phyloP scores from a whole-genome alignment of 495 filamentous ascomycete species.

The Aspergillus diversus region DNA sequence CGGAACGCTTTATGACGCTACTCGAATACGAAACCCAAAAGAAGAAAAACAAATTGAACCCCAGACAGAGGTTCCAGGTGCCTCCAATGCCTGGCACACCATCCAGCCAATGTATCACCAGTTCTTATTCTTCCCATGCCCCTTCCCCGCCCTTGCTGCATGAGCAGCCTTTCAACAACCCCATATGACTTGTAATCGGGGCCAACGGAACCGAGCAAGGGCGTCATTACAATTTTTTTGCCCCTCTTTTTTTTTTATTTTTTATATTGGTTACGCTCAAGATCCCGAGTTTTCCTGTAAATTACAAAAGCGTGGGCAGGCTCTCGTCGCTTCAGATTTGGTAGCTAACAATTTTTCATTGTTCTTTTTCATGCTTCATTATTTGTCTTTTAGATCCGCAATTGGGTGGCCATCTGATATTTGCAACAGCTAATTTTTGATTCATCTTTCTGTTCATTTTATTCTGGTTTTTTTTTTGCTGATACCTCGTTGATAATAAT shows the following conservation, averaged over 20 bases:
- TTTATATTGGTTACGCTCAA: conserved; percentile 9
- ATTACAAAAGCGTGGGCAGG: conserved; percentile 52
- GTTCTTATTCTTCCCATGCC: not conserved
- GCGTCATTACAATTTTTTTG: not conserved
- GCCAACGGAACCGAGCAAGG: conserved; percentile 3
- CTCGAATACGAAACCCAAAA: not conserved
- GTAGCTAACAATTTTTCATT: conserved; percentile 11
- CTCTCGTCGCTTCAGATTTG: conserved; percentile 32
- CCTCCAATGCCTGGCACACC: not conserved
- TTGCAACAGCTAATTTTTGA: conserved; percentile 5
- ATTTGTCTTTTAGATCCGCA: conserved; percentile 18
- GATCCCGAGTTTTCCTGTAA: conserved; percentile 35
- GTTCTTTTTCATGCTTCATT: conserved; percentile 12
- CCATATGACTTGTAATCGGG: conserved; percentile 8
- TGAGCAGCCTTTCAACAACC: conserved; percentile 5
- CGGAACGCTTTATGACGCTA: conserved; percentile 33
- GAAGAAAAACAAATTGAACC: conserved; percentile 2
- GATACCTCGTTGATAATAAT: not conserved
- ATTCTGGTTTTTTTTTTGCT: not conserved
- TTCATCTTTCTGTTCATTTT: not conserved
- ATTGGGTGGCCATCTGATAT: conserved; percentile 15
- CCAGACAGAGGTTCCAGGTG: not conserved
- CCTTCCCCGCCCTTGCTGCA: not conserved
- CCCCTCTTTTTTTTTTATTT: conserved; percentile 11
- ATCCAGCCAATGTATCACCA: conserved; percentile 2